Percentiles rank a stretch among this genome's conserved stretches.
Conservation (phyloP, 148 eudicot genomes). For the Diospyros lotus region DNA sequence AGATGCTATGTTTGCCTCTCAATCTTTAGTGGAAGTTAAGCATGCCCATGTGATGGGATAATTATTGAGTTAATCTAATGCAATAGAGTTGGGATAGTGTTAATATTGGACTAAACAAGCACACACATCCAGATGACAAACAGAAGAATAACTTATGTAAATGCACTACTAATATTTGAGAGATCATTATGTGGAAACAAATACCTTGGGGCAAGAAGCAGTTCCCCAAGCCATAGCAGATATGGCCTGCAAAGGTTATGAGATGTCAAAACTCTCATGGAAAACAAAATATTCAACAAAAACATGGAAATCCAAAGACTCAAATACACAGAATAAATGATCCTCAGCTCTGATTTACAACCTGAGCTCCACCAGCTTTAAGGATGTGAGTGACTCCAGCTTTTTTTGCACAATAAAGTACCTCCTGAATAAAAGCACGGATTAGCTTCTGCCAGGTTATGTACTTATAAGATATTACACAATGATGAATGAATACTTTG, state of each 20-base stretch:
- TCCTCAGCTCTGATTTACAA: constrained; percentile 21
- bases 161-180: background rate
- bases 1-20: too few relatives aligned
- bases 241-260: constrained; percentile 60
- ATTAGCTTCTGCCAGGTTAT: background rate
- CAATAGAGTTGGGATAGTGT: too few relatives aligned
- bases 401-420: constrained; percentile 94
- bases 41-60: too few relatives aligned
- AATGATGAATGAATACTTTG: constrained; percentile 49
- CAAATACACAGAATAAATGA: background rate
- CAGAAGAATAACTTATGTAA: background rate
- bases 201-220: constrained; percentile 96
- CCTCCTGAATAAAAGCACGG: constrained; percentile 52
- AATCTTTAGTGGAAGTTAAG: too few relatives aligned
- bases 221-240: constrained; percentile 99
- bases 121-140: constrained; percentile 1
- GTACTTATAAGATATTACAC: background rate
- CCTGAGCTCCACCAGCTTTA: constrained; percentile 99
- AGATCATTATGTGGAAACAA: background rate
- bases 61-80: too few relatives aligned
- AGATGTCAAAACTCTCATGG: constrained; percentile 1
- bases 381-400: constrained; percentile 99
- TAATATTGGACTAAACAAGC: constrained; percentile 2
- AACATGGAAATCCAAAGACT: background rate
- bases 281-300: constrained; percentile 5